These are phyloP conservation scores for Phytophthora meadii DNA, from an alignment of 352 stramenopile species.

Conservation along the genomic window DNA sequence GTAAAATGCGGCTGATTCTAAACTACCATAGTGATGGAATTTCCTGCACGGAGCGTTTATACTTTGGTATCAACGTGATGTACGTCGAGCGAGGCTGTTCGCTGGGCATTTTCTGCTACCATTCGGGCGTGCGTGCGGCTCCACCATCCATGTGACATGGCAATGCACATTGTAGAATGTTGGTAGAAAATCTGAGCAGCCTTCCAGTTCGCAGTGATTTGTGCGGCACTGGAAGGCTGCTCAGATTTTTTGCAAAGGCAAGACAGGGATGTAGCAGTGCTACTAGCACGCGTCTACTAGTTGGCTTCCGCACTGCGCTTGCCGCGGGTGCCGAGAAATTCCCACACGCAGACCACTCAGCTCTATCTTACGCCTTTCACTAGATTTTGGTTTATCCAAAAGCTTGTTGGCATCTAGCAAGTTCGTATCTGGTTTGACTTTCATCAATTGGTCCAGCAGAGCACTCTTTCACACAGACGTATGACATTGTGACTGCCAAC, in stretches of 20 bases:
- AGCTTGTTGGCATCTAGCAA: too few species aligned
- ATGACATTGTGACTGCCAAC: neutral
- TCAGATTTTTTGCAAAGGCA: neutral
- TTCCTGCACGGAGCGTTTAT: too few species aligned
- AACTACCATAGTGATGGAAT: too few species aligned
- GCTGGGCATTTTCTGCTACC: conserved; percentile 22
- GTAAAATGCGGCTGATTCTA: neutral
- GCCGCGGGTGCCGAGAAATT: too few species aligned
- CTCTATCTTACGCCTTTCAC: too few species aligned
- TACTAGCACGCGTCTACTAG: too few species aligned
- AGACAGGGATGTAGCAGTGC: neutral
- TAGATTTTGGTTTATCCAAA: too few species aligned
- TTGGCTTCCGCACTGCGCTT: too few species aligned
- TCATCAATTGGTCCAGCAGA: neutral
- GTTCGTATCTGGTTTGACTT: too few species aligned
- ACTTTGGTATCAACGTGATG: too few species aligned
- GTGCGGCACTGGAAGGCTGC: neutral
- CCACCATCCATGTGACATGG: conserved; percentile 32
- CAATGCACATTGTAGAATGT: conserved; percentile 5
- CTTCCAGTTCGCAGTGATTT: neutral
- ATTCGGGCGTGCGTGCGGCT: conserved; percentile 25
- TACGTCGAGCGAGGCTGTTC: too few species aligned
- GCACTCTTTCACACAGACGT: neutral
- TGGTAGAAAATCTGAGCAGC: conserved; percentile 7
- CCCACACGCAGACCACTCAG: too few species aligned